Evolutionary conservation across 805 yeast genomes (phyloP).

Genomic region (Cyberlindnera mississippiensis): DNA sequence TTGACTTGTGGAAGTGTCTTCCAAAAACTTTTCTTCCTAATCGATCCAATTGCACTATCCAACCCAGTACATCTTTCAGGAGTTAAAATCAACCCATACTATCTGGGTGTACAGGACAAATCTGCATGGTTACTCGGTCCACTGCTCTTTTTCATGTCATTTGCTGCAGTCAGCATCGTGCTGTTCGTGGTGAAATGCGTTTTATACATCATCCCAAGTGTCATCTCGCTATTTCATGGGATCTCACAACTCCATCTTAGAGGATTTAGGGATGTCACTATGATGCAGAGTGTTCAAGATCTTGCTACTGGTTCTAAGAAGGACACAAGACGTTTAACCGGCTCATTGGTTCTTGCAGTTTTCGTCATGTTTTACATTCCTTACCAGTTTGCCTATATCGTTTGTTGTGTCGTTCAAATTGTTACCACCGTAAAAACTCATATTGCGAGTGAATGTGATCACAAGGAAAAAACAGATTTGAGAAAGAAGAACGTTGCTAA

Average conservation of each 20-base stretch:
- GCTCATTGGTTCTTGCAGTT: constrained; percentile 31
- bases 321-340: constrained; percentile 17
- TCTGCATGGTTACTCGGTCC: constrained; percentile 58
- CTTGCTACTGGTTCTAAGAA: constrained; percentile 5
- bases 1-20: constrained; percentile 32
- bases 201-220: constrained; percentile 2
- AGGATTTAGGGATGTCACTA: not conserved
- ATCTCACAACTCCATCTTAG: not conserved
- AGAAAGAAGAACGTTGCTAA: constrained; percentile 40
- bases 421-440: constrained; percentile 43
- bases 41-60: constrained; percentile 54
- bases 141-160: constrained; percentile 44
- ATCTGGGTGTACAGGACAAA: constrained; percentile 61
- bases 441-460: not conserved
- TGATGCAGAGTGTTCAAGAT: constrained; percentile 1
- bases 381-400: constrained; percentile 70
- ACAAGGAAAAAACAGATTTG: constrained; percentile 18
- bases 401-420: constrained; percentile 56
- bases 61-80: constrained; percentile 42
- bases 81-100: constrained; percentile 51
- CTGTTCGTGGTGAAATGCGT: constrained; percentile 19
- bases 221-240: not conserved
- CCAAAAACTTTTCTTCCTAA: constrained; percentile 36
- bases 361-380: constrained; percentile 66
- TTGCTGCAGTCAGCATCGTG: constrained; percentile 38